Evolutionary conservation across 495 filamentous ascomycete genomes (phyloP).

Genomic region (Penicillium verhagenii): DNA sequence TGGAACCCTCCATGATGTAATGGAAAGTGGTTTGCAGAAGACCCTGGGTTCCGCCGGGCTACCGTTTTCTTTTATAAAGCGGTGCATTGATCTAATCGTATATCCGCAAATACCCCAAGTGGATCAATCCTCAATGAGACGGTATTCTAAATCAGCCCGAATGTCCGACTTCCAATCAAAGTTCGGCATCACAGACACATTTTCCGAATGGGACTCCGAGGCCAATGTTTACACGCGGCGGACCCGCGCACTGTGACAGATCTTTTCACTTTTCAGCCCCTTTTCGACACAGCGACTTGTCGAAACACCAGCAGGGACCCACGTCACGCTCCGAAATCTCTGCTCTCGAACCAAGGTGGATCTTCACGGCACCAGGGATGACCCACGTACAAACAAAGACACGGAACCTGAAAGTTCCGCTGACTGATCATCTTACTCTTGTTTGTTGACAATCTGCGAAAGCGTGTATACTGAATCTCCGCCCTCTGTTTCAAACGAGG

Average conservation of each 20-base stretch:
- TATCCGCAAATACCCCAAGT: background rate
- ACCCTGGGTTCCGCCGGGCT: background rate
- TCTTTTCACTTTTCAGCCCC: background rate
- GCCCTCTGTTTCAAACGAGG: too few relatives aligned
- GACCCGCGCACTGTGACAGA: background rate
- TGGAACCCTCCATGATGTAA: conserved; percentile 28
- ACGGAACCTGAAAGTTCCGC: background rate
- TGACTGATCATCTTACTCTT: background rate
- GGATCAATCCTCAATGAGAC: background rate
- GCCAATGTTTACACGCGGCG: background rate
- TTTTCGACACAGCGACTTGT: background rate
- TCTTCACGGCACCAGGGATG: background rate
- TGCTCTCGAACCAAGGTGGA: conserved; percentile 6
- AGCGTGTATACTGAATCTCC: too few relatives aligned
- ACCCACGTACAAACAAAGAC: background rate
- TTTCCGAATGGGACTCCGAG: background rate
- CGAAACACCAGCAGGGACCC: background rate
- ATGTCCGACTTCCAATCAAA: background rate
- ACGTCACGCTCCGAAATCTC: conserved; percentile 7
- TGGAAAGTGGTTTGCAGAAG: background rate
- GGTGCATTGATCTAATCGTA: background rate
- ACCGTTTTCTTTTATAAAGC: background rate
- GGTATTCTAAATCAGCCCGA: background rate
- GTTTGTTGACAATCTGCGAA: too few relatives aligned
- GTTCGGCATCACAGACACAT: background rate